Conservation (phyloP, 345 rosid genomes). For the Rubroshorea leprosula region DNA sequence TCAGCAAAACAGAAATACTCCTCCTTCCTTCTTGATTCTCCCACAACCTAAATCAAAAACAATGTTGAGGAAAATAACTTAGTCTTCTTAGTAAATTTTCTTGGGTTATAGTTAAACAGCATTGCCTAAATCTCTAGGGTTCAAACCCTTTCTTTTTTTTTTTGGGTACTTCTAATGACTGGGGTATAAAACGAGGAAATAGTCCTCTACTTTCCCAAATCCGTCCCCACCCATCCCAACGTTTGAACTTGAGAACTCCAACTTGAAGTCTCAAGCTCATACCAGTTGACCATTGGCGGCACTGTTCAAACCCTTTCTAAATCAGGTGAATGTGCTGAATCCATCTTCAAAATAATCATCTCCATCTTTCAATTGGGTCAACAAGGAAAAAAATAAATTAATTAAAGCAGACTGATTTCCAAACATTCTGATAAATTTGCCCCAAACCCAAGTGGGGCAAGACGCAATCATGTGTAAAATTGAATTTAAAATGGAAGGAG, state of each 20-base stretch:
- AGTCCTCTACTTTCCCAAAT: too few species aligned
- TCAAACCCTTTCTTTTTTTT: background rate
- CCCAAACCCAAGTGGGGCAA: background rate
- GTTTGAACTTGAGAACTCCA: too few species aligned
- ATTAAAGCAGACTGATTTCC: background rate
- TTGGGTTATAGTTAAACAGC: background rate
- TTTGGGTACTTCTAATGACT: background rate
- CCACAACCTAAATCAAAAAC: conserved; percentile 47
- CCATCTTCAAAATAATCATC: background rate
- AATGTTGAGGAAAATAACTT: background rate
- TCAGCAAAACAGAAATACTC: conserved; percentile 77
- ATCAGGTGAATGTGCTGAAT: too few species aligned
- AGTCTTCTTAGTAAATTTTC: background rate
- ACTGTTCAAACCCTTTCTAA: too few species aligned
- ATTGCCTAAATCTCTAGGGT: too few species aligned
- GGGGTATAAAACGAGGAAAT: too few species aligned
- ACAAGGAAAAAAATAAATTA: background rate
- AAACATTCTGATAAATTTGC: background rate
- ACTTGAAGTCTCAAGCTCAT: too few species aligned
- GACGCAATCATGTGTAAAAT: background rate
- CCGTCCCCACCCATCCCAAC: too few species aligned
- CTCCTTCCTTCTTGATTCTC: conserved; percentile 83
- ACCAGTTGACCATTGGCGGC: too few species aligned
- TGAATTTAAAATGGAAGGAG: background rate
- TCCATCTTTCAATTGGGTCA: background rate